These are phyloP conservation scores for Phytophthora kernoviae DNA, from an alignment of 352 stramenopile genomes.

Conservation along the genomic window DNA sequence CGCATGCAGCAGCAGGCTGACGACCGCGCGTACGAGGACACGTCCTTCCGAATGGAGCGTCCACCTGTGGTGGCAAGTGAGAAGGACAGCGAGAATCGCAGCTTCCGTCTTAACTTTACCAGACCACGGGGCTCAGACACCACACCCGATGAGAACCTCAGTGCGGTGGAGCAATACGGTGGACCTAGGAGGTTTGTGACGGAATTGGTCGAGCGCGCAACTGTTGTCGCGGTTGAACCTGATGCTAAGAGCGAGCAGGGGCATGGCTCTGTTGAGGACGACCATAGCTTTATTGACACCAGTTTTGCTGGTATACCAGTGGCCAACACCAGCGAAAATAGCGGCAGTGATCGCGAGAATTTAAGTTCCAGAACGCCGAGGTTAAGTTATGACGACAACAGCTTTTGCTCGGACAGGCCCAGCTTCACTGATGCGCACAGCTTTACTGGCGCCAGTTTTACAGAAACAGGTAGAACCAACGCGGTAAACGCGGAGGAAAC, in stretches of 20 bases:
- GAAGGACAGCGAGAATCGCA: conserved; percentile 4
- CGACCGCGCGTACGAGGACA: conserved; percentile 47
- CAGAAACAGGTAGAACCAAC: not conserved
- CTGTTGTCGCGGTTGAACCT: not conserved
- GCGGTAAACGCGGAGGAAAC: not conserved
- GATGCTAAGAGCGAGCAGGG: too few relatives aligned
- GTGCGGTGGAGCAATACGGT: not conserved
- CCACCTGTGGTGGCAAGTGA: conserved; percentile 2
- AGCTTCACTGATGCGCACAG: conserved; percentile 1
- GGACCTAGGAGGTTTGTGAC: not conserved
- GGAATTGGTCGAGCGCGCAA: conserved; percentile 1
- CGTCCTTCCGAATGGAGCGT: conserved; percentile 34
- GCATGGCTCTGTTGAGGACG: too few relatives aligned
- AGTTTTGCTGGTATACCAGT: not conserved
- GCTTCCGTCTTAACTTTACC: conserved; percentile 23
- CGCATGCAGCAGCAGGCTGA: conserved; percentile 62
- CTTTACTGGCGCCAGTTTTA: conserved; percentile 1
- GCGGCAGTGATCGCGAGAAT: not conserved
- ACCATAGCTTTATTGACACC: conserved; percentile 8
- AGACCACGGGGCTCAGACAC: conserved; percentile 11
- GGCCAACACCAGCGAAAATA: not conserved
- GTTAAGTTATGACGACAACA: not conserved
- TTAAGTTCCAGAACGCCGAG: not conserved
- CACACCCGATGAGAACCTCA: not conserved
- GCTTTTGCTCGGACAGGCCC: not conserved